Base-by-base conservation (phyloP, 208 protist genomes). In the Trypanosoma platydactyli region DNA sequence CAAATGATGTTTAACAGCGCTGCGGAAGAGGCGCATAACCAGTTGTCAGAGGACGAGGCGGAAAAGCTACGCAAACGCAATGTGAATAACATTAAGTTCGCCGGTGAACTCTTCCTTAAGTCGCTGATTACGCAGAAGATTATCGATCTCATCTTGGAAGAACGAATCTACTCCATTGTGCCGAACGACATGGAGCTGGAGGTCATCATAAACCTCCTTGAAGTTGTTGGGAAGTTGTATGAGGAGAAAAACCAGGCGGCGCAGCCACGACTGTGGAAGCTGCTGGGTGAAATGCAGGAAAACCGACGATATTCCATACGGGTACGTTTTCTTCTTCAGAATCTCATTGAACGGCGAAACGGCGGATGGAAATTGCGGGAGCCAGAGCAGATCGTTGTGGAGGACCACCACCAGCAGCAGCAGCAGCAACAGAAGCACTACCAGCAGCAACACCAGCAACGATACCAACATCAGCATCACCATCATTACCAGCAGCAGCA, bases 1-100 rank as follows among this genome's bases (percentile, higher is more conserved):
- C 61, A 71, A n/a, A 49, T 61, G 52, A 66, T 66, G 54, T 65
- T 71, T 60, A 44, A 63, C 40, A 53, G 48, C 16, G 51, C 60
- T 13, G 33, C 44, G 5, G 62, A 67, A 18, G 54, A 22, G 20
- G 42, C 44, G 27, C 7, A 44, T 15, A 33, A 56, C 20, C 30
- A 53, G 9, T 24, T 54, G 20, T 67, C 68, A 16, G 76, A 83
- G 9, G 88, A 91, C 41, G 73, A 75, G 27, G 74, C 75, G 38
- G 84, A 94, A 61, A 79, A 78, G 64, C 66, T 93, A 42, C 86
- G 86, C 25, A 88, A 89, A 62, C 79, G 80, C 15, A 94, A 94
- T 69, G 88, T 96, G 77, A 80, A 89, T 27, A 96, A 96, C 74
- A 94, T 94, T 71, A 93, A 93, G 64, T 96, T 96, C 68, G 83